Evolutionary conservation across 106 monocot species (phyloP).

Genomic region (Ottelia alismoides): DNA sequence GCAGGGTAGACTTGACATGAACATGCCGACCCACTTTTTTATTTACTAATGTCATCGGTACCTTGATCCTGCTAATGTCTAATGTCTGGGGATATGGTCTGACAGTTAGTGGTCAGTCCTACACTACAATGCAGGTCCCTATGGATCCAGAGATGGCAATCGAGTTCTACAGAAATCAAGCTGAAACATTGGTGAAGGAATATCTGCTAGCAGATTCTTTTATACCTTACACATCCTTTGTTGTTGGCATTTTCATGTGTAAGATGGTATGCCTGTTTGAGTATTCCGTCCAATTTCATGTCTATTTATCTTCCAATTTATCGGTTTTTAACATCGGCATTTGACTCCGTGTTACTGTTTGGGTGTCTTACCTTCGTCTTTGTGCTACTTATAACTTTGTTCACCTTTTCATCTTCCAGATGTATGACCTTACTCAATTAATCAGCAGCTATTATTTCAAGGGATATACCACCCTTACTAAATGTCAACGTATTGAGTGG

Average conservation of each 20-base stretch:
- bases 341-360: too few relatives aligned
- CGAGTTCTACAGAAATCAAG: constrained; percentile 32
- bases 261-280: constrained; percentile 30
- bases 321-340: too few relatives aligned
- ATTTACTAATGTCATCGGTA: too few relatives aligned
- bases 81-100: too few relatives aligned
- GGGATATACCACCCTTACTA: constrained; percentile 39
- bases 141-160: constrained; percentile 16
- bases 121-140: constrained; percentile 13
- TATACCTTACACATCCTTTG: too few relatives aligned
- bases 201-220: constrained; percentile 41
- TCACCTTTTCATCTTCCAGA: constrained; percentile 16
- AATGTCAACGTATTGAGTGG: constrained; percentile 51
- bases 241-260: constrained; percentile 45
- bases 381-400: too few relatives aligned
- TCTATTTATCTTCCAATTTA: too few relatives aligned
- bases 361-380: too few relatives aligned
- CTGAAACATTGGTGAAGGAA: constrained; percentile 36
- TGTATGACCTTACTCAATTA: constrained; percentile 38
- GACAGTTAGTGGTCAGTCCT: background rate
- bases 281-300: too few relatives aligned
- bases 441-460: constrained; percentile 50
- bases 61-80: too few relatives aligned
- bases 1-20: too few relatives aligned
- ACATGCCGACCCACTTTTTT: too few relatives aligned